A percentile compares a stretch with the other conserved stretches of the same genome.
These are phyloP conservation scores for Sophora flavescens DNA, from an alignment of 306 rosid genomes.

Conservation along the genomic window DNA sequence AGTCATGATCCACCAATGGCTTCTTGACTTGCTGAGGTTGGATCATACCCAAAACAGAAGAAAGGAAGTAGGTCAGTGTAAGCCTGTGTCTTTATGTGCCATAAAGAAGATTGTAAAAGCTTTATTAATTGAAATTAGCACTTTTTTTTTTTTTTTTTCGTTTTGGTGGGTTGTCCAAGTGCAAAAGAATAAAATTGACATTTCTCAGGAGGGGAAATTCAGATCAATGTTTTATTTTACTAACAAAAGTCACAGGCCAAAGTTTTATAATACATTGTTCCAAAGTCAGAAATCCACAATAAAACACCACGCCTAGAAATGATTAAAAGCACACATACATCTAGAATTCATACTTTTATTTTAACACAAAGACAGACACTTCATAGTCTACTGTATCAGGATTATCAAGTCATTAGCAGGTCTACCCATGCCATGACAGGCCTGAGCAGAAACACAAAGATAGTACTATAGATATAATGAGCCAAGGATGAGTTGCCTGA, in stretches of 20 bases:
- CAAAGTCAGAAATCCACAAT: conserved; percentile 39
- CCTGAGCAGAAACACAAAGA: conserved; percentile 45
- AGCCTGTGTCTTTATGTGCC: no score
- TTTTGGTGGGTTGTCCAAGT: no score
- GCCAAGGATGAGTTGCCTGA: conserved; percentile 86
- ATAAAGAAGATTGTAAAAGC: no score
- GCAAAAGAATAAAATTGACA: neutral
- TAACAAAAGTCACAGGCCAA: conserved; percentile 7
- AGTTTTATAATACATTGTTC: conserved; percentile 42
- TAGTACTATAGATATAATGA: conserved; percentile 48
- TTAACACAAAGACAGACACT: conserved; percentile 45
- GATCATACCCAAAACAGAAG: no score
- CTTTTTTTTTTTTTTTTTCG: no score
- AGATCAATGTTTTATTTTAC: neutral
- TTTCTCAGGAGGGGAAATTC: neutral
- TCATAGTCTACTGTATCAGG: conserved; percentile 39
- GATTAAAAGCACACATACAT: conserved; percentile 38
- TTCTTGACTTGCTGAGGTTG: no score
- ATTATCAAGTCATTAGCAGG: conserved; percentile 47
- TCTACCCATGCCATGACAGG: conserved; percentile 28
- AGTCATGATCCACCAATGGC: no score
- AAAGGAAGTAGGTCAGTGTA: no score
- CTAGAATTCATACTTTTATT: conserved; percentile 48
- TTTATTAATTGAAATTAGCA: no score
- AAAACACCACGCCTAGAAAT: conserved; percentile 31